Evolutionary conservation across 176 grass and related monocot species (phyloP).

Genomic region (Eleusine indica): DNA sequence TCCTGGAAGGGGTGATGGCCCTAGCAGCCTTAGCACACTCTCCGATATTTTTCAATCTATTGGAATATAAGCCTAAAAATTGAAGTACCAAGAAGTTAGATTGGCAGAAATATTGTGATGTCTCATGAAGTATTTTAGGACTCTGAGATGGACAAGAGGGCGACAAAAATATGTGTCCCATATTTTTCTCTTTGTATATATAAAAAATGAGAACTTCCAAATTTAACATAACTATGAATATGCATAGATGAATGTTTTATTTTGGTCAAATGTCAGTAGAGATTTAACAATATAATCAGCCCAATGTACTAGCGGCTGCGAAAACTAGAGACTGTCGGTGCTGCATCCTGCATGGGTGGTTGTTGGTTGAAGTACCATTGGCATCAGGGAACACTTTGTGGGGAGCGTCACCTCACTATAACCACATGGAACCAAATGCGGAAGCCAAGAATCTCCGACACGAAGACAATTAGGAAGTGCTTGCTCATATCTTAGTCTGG

Average conservation of each 20-base stretch:
- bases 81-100: background rate
- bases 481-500: background rate
- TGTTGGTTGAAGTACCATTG: conserved; percentile 28
- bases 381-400: conserved; percentile 10
- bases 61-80: background rate
- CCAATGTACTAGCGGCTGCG: background rate
- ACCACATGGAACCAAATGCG: conserved; percentile 18
- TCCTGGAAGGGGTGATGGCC: background rate
- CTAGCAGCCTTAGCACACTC: background rate
- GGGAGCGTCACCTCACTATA: conserved; percentile 27
- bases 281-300: background rate
- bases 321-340: conserved; percentile 40
- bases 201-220: background rate
- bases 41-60: background rate
- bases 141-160: background rate
- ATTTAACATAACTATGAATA: background rate
- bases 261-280: background rate
- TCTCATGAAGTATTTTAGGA: background rate
- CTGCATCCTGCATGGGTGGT: conserved; percentile 33
- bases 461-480: conserved; percentile 9
- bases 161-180: background rate
- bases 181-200: background rate
- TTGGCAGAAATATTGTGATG: background rate
- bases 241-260: background rate
- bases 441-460: conserved; percentile 26